phyloP scores from a whole-genome alignment of 768 basidiomycete species.

The Mycena amicta region DNA sequence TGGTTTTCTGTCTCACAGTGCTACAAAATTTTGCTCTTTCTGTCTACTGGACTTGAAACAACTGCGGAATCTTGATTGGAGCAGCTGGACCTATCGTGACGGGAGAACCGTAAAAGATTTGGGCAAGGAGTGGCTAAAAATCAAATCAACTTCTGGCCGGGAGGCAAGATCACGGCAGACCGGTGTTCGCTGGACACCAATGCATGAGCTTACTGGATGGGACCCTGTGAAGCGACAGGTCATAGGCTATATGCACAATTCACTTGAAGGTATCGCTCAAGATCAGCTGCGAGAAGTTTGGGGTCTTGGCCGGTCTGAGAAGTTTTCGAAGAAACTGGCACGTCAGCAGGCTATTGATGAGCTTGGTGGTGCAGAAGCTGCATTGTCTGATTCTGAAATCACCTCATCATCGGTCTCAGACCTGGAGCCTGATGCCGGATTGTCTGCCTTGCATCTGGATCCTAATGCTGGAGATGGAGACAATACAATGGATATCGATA shows the following conservation, averaged over 20 bases:
- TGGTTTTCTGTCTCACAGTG: conserved; percentile 15
- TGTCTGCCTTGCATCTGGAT: too few relatives aligned
- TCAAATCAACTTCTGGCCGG: not conserved
- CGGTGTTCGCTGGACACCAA: conserved; percentile 23
- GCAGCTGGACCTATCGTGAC: not conserved
- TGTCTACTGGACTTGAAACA: conserved; percentile 5
- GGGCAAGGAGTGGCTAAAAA: conserved; percentile 2
- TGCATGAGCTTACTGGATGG: conserved; percentile 21
- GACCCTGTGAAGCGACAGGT: conserved; percentile 20
- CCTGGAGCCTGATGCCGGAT: not conserved
- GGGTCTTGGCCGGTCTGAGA: conserved; percentile 15
- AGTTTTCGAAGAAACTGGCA: not conserved
- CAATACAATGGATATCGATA: not conserved
- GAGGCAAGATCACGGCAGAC: not conserved
- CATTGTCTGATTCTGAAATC: not conserved
- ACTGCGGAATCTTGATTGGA: conserved; percentile 1
- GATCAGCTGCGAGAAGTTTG: conserved; percentile 21
- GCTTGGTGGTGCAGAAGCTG: not conserved
- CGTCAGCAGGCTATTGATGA: not conserved
- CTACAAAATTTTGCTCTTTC: conserved; percentile 4
- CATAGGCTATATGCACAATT: conserved; percentile 26
- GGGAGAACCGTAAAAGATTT: conserved; percentile 1
- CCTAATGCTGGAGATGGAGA: not conserved
- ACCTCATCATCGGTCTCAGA: not conserved
- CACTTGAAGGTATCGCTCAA: conserved; percentile 19